Evolutionary conservation across 2,329 filamentous ascomycete genomes (phyloP).

Genomic region (Colletotrichum filicis): DNA sequence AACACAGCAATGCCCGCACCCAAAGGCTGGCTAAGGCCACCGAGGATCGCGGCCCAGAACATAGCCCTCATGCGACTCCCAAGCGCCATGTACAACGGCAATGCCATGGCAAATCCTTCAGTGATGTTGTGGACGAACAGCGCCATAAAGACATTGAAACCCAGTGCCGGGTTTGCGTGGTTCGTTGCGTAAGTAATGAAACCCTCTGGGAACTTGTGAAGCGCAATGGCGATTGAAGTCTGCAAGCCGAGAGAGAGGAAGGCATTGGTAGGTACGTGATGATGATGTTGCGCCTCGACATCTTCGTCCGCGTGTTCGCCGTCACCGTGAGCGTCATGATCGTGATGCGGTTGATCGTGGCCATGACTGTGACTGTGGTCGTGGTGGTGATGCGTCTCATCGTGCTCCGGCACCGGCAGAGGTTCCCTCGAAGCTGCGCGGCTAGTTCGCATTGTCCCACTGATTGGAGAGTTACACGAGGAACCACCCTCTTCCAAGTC

Average conservation of each 20-base stretch:
- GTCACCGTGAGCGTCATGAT: slow-evolving; percentile 40
- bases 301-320: slow-evolving; percentile 48
- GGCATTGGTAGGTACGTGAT: slow-evolving; percentile 93
- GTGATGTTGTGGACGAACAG: slow-evolving; percentile 98
- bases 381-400: slow-evolving; percentile 40
- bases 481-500: slow-evolving; percentile 44
- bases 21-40: slow-evolving; percentile 86
- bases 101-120: slow-evolving; percentile 93
- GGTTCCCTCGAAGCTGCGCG: slow-evolving; percentile 53
- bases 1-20: slow-evolving; percentile 86
- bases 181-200: slow-evolving; percentile 97
- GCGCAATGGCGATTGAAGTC: slow-evolving; percentile 91
- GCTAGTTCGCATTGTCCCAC: slow-evolving; percentile 48
- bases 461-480: slow-evolving; percentile 43
- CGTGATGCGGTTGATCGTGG: slow-evolving; percentile 8
- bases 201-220: slow-evolving; percentile 93
- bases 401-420: slow-evolving; percentile 37
- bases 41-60: slow-evolving; percentile 83
- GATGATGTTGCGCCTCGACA: slow-evolving; percentile 76
- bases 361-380: slow-evolving; percentile 33
- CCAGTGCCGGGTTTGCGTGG: slow-evolving; percentile 89
- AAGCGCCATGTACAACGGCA: slow-evolving; percentile 92
- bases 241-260: slow-evolving; percentile 96
- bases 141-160: slow-evolving; percentile 92
- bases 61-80: slow-evolving; percentile 84